Conservation (phyloP, 108 stramenopile species). For the Skeletonema potamos region DNA sequence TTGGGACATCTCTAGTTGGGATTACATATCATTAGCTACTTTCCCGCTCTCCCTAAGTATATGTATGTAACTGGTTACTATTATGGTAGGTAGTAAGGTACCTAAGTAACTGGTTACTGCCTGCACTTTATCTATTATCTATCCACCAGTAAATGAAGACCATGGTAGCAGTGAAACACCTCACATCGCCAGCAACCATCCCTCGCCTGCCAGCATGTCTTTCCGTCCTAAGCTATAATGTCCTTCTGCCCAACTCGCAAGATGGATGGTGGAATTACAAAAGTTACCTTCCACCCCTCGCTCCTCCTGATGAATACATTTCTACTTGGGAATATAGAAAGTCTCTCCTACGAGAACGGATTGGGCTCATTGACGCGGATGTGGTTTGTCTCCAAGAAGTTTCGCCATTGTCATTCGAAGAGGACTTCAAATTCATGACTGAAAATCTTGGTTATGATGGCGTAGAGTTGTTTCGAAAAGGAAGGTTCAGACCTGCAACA, state of each 20-base stretch:
- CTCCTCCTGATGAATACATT: conserved; percentile 39
- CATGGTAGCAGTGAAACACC: conserved; percentile 1
- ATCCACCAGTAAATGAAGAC: no score
- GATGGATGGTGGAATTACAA: conserved; percentile 95
- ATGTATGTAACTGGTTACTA: no score
- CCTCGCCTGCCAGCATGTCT: conserved; percentile 5
- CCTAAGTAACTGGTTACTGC: no score
- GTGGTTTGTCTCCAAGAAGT: conserved; percentile 93
- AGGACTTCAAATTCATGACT: conserved; percentile 87
- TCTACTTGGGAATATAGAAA: conserved; percentile 73
- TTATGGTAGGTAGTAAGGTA: no score
- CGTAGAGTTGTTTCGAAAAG: conserved; percentile 74
- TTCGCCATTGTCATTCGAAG: conserved; percentile 80
- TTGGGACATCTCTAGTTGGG: no score
- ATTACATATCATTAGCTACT: no score
- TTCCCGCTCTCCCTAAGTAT: no score
- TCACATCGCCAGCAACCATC: conserved; percentile 1
- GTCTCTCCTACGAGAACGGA: conserved; percentile 50
- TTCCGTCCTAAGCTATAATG: conserved; percentile 61
- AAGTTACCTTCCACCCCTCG: conserved; percentile 80
- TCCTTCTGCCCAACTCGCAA: conserved; percentile 84
- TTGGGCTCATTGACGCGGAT: conserved; percentile 68
- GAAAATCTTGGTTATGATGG: conserved; percentile 82
- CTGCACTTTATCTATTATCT: no score
- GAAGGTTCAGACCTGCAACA: conserved; percentile 87